Evolutionary conservation across 1,284 basidiomycete genomes (phyloP).

Genomic region (Coniferiporia weirii): DNA sequence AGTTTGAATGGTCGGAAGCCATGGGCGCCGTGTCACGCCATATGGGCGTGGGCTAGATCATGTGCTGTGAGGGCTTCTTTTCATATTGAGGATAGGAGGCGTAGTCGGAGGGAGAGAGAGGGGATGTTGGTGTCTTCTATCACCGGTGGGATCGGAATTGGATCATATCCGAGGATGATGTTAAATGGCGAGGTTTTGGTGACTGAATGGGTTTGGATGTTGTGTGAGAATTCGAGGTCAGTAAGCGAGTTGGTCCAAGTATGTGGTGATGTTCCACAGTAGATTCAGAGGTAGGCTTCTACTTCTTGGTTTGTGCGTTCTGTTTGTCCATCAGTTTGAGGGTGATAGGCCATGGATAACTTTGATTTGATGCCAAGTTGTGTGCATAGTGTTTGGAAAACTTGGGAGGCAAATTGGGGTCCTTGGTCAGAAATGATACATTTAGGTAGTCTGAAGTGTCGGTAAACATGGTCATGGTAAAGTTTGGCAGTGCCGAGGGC

Average conservation of each 20-base stretch:
- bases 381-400: constrained; percentile 16
- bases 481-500: neutral
- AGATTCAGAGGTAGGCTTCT: constrained; percentile 19
- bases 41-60: neutral
- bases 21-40: neutral
- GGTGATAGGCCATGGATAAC: constrained; percentile 24
- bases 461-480: neutral
- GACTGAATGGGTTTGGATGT: neutral
- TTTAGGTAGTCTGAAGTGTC: neutral
- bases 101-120: neutral
- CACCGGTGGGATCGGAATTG: neutral
- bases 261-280: constrained; percentile 24
- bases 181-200: neutral
- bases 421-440: constrained; percentile 21
- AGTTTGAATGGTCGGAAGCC: neutral
- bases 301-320: constrained; percentile 27
- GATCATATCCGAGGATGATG: neutral
- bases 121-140: neutral
- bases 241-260: constrained; percentile 28
- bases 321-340: constrained; percentile 27
- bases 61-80: neutral
- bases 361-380: constrained; percentile 15
- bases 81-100: neutral
- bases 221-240: constrained; percentile 21
- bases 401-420: constrained; percentile 17